These are phyloP conservation scores for Gossypium lobatum DNA, from an alignment of 441 rosid species.

Conservation along the genomic window DNA sequence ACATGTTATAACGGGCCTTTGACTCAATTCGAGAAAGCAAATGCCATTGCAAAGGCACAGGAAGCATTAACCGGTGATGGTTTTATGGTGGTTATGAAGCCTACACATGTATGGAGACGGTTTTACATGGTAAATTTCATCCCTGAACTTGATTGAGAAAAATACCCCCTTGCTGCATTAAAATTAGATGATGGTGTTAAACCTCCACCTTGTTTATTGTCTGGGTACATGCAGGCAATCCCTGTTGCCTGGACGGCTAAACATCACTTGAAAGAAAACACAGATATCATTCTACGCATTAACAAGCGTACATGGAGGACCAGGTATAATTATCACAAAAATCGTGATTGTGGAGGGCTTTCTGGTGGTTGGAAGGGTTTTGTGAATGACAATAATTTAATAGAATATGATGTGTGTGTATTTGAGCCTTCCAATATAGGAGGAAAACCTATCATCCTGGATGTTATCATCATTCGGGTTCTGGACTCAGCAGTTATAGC, in stretches of 20 bases:
- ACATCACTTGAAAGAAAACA: constrained; percentile 26
- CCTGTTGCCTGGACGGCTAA: constrained; percentile 36
- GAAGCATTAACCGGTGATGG: constrained; percentile 18
- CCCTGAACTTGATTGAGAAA: neutral
- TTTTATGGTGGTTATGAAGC: constrained; percentile 26
- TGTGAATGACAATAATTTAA: constrained; percentile 28
- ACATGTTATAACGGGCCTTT: constrained; percentile 7
- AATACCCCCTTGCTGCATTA: neutral
- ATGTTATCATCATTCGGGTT: constrained; percentile 33
- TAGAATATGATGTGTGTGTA: constrained; percentile 37
- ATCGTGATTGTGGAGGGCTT: constrained; percentile 37
- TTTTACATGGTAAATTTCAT: constrained; percentile 24
- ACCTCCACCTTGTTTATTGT: neutral
- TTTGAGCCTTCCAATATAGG: constrained; percentile 24
- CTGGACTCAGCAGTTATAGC: constrained; percentile 14
- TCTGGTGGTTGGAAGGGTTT: constrained; percentile 42
- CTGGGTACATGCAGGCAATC: constrained; percentile 27
- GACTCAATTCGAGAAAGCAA: constrained; percentile 18
- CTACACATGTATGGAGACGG: constrained; percentile 19
- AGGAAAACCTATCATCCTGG: constrained; percentile 22
- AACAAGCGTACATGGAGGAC: constrained; percentile 33
- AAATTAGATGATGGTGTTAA: constrained; percentile 3
- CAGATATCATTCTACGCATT: constrained; percentile 32
- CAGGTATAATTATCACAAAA: constrained; percentile 22
- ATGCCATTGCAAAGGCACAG: constrained; percentile 16